Conservation (phyloP, 306 rosid species). For the Dicorynia guianensis region DNA sequence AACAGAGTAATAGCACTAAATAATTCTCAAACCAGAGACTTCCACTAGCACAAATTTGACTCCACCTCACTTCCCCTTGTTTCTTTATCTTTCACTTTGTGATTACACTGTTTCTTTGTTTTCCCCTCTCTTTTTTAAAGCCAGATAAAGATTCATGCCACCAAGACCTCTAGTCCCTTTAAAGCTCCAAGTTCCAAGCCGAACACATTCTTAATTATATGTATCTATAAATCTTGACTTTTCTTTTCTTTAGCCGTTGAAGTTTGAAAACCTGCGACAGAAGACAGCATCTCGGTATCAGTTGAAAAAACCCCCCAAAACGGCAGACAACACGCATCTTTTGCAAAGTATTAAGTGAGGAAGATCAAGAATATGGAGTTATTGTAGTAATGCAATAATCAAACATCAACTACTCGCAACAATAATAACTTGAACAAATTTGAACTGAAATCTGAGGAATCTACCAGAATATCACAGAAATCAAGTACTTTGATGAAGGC, state of each 20-base stretch:
- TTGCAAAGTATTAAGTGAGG: constrained; percentile 63
- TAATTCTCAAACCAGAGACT: constrained; percentile 68
- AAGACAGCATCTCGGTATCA: constrained; percentile 98
- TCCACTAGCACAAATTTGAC: constrained; percentile 80
- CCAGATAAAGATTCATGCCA: constrained; percentile 55
- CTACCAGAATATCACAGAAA: constrained; percentile 70
- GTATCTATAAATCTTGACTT: constrained; percentile 5
- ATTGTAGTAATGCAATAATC: constrained; percentile 47
- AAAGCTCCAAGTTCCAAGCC: constrained; percentile 79
- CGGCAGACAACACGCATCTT: constrained; percentile 96
- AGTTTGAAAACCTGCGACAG: constrained; percentile 83
- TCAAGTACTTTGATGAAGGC: constrained; percentile 62
- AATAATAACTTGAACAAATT: constrained; percentile 54
- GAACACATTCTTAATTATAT: constrained; percentile 51
- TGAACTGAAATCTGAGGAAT: constrained; percentile 73
- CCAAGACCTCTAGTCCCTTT: constrained; percentile 49
- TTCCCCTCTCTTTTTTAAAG: constrained; percentile 37
- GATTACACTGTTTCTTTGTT: constrained; percentile 63
- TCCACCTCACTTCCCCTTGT: constrained; percentile 76
- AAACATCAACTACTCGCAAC: constrained; percentile 70
- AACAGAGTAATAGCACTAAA: constrained; percentile 79
- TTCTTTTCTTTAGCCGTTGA: constrained; percentile 50
- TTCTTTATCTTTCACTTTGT: constrained; percentile 58
- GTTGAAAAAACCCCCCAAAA: constrained; percentile 87
- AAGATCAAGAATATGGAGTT: constrained; percentile 54